Base-by-base conservation (phyloP, 225 moss, liverwort and hornwort species). In the Physcomitrellopsis africana region DNA sequence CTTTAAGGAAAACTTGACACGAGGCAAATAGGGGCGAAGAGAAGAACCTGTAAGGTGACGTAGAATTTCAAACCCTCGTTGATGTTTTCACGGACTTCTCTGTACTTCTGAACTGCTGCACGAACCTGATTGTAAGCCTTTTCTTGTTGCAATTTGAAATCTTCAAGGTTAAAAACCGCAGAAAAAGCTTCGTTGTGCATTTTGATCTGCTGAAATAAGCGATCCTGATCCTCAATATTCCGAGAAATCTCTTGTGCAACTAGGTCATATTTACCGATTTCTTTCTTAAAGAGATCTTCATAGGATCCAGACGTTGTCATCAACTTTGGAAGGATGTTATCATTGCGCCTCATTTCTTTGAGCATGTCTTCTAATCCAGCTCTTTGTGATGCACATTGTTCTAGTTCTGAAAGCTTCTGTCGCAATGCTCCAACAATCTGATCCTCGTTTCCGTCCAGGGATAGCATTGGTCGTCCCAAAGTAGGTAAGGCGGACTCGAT, bases 311-410 rank as follows among this genome's bases (percentile, higher is more conserved):
- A 99, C 10, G 99, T 99, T 49, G 95, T 95, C 99, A 99, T 99
- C 81, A 99, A 76, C 87, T 99, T 99, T 32, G 99, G 93, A 51
- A 99, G 86, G 41, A 99, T 99, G 58, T 99, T 93, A 82, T 99
- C 99, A 86, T 95, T 99, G 16, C 99, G 90, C 81, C 93, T 95
- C 99, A 99, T 95, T 42, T 99, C 99, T 81, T 99, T 99, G 11
- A 99, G 92, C 99, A 99, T 99, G 71, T 99, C 99, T 82, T 99
- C 99, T 74, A 99, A 77, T 67, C 99, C 99, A 79, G 99, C 99
- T 69, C 99, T 92, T 80, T 89, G 99, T 55, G 87, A 92, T 47
- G 93, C 99, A 82, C 95, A 90, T 45, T 81, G 84, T 66, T 99
- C 99, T 47, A 99, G 84, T 49, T 99, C 95, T 43, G 79, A 47